These are phyloP conservation scores for Malassezia nana DNA, from an alignment of 1,284 basidiomycete genomes.

Conservation along the genomic window DNA sequence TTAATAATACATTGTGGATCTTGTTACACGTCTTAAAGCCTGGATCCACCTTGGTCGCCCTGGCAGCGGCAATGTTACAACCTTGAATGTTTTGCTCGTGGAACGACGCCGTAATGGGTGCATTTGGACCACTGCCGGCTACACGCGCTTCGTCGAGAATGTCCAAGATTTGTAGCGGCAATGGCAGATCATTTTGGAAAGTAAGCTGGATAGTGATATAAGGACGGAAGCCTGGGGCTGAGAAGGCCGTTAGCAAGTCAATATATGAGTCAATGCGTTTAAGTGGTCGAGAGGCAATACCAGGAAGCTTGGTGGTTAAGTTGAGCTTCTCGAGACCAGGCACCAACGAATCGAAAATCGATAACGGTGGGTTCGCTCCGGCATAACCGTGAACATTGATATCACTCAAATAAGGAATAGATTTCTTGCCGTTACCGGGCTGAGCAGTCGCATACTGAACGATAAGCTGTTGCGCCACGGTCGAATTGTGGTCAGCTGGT, in stretches of 20 bases:
- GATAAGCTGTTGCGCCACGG: constrained; percentile 54
- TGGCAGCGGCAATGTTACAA: constrained; percentile 3
- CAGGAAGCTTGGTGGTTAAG: constrained; percentile 54
- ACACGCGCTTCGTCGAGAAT: constrained; percentile 22
- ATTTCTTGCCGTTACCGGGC: constrained; percentile 21
- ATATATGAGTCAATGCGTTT: constrained; percentile 26
- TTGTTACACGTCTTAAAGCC: constrained; percentile 17
- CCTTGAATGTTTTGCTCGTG: background rate
- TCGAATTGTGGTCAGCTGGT: constrained; percentile 60
- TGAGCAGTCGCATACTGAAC: constrained; percentile 43
- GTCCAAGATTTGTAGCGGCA: constrained; percentile 20
- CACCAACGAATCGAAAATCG: constrained; percentile 59
- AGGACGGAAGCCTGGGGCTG: constrained; percentile 12
- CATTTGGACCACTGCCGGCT: background rate
- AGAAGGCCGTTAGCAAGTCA: constrained; percentile 19
- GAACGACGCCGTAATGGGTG: background rate
- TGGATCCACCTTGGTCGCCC: constrained; percentile 1
- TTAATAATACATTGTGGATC: constrained; percentile 24
- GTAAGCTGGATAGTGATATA: constrained; percentile 20
- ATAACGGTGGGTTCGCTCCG: constrained; percentile 50
- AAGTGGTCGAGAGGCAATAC: constrained; percentile 47
- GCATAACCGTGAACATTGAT: constrained; percentile 15
- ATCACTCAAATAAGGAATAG: background rate
- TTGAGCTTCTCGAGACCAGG: constrained; percentile 57
- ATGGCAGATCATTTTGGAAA: constrained; percentile 21